These are phyloP conservation scores for Pythium dissimile DNA, from an alignment of 352 stramenopile species.

Conservation along the genomic window DNA sequence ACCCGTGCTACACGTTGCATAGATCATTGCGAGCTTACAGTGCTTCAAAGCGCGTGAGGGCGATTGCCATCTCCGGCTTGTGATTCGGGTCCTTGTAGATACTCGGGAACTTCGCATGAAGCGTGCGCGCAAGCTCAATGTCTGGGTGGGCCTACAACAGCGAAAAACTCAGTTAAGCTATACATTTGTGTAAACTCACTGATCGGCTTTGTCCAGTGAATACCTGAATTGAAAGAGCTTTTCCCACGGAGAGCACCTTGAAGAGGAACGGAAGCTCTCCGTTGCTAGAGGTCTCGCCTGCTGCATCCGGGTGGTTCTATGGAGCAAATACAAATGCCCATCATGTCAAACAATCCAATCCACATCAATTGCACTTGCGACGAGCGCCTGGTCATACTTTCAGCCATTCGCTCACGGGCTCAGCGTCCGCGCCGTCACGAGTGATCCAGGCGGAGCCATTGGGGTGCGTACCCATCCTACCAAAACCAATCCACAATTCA, in stretches of 20 bases:
- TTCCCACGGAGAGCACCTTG: constrained; percentile 97
- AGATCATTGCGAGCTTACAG: constrained; percentile 71
- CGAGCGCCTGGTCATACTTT: constrained; percentile 22
- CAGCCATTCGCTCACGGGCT: constrained; percentile 73
- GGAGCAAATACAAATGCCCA: constrained; percentile 11
- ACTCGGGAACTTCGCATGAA: constrained; percentile 86
- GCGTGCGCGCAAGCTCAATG: constrained; percentile 61
- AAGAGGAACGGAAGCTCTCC: constrained; percentile 96
- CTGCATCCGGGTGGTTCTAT: constrained; percentile 34
- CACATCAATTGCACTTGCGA: background rate
- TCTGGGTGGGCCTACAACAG: constrained; percentile 72
- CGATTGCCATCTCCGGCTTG: constrained; percentile 99
- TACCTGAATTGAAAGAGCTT: constrained; percentile 97
- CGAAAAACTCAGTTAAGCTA: too few species aligned
- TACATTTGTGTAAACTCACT: background rate
- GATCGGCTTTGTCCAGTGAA: background rate
- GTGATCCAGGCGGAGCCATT: constrained; percentile 88
- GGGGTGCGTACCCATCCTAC: constrained; percentile 93
- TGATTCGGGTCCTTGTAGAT: constrained; percentile 98
- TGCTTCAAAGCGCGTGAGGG: constrained; percentile 96
- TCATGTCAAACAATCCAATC: background rate
- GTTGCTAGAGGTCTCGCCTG: constrained; percentile 29
- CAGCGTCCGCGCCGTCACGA: constrained; percentile 31
- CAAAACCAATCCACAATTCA: background rate
- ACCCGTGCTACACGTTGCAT: too few species aligned